Base-by-base conservation (phyloP, 2,329 filamentous ascomycete genomes). In the Nemania serpens region DNA sequence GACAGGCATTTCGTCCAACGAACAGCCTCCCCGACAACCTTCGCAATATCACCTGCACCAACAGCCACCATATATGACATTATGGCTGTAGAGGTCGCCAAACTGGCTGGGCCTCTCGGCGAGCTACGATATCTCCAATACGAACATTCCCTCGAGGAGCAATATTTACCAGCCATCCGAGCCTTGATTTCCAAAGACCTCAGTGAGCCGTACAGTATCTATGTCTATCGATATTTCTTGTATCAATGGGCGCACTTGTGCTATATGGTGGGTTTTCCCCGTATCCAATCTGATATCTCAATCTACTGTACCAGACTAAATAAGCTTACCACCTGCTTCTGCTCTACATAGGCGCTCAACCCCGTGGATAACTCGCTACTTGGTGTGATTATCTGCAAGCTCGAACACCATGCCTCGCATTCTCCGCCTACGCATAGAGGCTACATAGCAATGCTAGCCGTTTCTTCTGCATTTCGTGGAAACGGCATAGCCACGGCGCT, bases 361-460 rank as follows among this genome's bases (percentile, higher is more conserved):
- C 83, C 87, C 13, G 73, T 79, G 52, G 84, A 87, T 66, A 78
- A 80, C 15, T 83, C 82, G 54, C 85, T 99, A 58, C 85, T 97
- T 61, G 95, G 95, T 59, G 93, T 98, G 47, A 90, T 99, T 46
- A 88, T 99, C 62, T 97, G 90, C 77, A 99, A 99, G 76, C 86
- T 99, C 61, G 95, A 99, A 75, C 85, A 87, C 22, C 95, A 99
- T 77, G 86, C 91, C 20, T 91, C 90, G 5, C 93, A 94, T 66
- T 93, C 93, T 1, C 80, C 84, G 0, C 78, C 85, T 1, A 88
- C 87, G 0, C 82, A 93, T 66, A 87, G 95, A 64, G 95, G 95
- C 59, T 99, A 99, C 78, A 98, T 99, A 69, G 95, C 95, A 72
- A 99, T 99, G 95, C 84, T 99, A 43, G 95, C 95, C n/a, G 93